A percentile compares a stretch with the other conserved stretches of the same genome.
Conservation (phyloP, 306 rosid genomes). For the Carpinus fangiana region DNA sequence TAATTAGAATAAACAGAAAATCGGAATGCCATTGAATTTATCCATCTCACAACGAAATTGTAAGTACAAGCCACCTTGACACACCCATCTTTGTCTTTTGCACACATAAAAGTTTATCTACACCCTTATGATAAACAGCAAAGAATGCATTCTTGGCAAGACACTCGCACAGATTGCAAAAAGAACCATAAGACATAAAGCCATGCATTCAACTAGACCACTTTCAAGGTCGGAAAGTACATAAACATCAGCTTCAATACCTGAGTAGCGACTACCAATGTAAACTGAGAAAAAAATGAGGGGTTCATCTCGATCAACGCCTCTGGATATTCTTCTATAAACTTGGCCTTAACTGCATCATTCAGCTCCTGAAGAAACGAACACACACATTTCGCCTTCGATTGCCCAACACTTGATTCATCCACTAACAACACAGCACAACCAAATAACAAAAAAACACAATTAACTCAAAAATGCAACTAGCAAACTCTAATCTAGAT, state of each 20-base stretch:
- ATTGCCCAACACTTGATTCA: constrained; percentile 78
- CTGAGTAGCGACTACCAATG: constrained; percentile 93
- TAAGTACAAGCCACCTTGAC: neutral
- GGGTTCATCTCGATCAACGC: constrained; percentile 77
- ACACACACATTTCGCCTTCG: constrained; percentile 90
- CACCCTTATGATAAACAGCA: neutral
- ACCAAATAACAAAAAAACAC: neutral
- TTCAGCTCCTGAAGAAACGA: constrained; percentile 96
- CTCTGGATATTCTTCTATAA: constrained; percentile 86
- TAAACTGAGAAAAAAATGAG: constrained; percentile 89
- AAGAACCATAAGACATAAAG: neutral
- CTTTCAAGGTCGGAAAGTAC: neutral
- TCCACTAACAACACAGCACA: constrained; percentile 53
- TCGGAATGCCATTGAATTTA: neutral
- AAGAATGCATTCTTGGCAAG: neutral
- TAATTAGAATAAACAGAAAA: constrained; percentile 9
- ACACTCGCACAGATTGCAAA: neutral
- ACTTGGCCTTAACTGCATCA: constrained; percentile 94
- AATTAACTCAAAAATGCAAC: neutral
- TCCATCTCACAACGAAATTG: neutral
- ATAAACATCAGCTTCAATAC: constrained; percentile 36
- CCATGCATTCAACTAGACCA: neutral
- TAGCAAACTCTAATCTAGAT: neutral
- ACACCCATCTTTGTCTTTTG: neutral
- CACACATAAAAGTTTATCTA: neutral